Conservation (phyloP, 257 asterid species). For the Leptodermis oblonga region DNA sequence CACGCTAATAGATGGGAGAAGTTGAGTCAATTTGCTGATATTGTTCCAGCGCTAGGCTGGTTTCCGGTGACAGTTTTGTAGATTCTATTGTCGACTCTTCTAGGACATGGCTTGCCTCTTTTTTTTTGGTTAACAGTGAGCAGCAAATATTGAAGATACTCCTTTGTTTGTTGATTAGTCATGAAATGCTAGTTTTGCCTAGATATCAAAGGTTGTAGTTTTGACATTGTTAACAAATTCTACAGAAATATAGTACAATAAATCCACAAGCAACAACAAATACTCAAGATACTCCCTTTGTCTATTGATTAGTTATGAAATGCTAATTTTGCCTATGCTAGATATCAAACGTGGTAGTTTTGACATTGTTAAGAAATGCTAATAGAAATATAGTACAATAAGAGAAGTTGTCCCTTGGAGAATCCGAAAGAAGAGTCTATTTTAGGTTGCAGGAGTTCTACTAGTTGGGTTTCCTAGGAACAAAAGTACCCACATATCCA, state of each 20-base stretch:
- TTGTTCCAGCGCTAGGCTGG: slow-evolving; percentile 16
- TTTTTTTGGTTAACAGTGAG: neutral
- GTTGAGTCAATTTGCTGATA: slow-evolving; percentile 23
- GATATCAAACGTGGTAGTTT: no score
- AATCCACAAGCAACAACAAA: no score
- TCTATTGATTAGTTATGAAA: no score
- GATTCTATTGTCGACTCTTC: slow-evolving; percentile 18
- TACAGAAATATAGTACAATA: no score
- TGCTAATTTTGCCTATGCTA: no score
- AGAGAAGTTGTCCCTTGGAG: neutral
- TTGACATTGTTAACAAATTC: no score
- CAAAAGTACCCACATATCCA: slow-evolving; percentile 35
- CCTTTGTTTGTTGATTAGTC: neutral
- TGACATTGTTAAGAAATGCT: no score
- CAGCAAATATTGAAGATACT: neutral
- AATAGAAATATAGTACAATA: slow-evolving; percentile 4
- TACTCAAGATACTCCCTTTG: no score
- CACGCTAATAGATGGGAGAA: no score
- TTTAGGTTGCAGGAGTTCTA: neutral
- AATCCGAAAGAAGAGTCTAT: slow-evolving; percentile 3
- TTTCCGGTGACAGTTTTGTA: slow-evolving; percentile 30
- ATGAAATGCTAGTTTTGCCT: neutral
- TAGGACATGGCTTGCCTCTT: neutral
- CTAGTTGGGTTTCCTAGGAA: slow-evolving; percentile 14
- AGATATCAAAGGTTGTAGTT: no score